These are phyloP conservation scores for Cryptococcus sp. DNA, from an alignment of 1,284 basidiomycete genomes.

Conservation along the genomic window DNA sequence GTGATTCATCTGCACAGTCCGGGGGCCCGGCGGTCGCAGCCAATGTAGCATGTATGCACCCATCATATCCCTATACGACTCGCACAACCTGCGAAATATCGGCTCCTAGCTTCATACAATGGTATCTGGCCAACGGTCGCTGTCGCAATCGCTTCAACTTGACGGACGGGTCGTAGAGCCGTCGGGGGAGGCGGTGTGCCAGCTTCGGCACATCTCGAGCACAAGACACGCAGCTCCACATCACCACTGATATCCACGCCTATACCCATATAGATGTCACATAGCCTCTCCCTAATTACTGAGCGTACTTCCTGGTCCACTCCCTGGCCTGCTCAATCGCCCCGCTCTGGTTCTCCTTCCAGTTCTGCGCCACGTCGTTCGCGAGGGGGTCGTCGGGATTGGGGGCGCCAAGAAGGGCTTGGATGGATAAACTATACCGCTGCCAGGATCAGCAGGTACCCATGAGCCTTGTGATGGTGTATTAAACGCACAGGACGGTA, in stretches of 20 bases:
- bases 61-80: no score
- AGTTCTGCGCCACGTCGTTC: conserved; percentile 85
- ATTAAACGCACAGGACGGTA: conserved; percentile 65
- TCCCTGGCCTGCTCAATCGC: conserved; percentile 84
- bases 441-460: neutral
- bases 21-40: no score
- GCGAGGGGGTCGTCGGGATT: conserved; percentile 99
- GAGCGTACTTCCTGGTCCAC: conserved; percentile 85
- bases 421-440: conserved; percentile 67
- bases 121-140: no score
- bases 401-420: conserved; percentile 89
- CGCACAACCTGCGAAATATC: neutral
- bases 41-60: no score
- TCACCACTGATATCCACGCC: no score
- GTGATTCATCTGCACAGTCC: no score
- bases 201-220: no score
- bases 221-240: no score
- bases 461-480: neutral
- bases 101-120: neutral
- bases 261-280: neutral
- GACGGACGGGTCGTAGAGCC: no score
- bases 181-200: no score
- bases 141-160: no score
- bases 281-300: conserved; percentile 10
- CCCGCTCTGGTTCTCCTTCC: conserved; percentile 94